Evolutionary conservation across 169 alveolate species (phyloP).

Genomic region (Eimeria falciformis): DNA sequence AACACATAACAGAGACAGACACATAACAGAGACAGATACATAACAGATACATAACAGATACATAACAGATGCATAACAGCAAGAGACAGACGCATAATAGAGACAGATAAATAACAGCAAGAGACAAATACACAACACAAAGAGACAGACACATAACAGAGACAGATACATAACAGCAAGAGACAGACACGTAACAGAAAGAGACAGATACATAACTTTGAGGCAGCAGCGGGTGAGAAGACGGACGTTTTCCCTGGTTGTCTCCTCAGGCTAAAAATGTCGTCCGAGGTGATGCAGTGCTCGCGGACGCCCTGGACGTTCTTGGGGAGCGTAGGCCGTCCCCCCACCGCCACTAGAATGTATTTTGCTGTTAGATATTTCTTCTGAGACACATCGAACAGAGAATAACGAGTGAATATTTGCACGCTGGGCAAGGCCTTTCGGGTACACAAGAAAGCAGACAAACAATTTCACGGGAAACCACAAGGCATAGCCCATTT

Average conservation of each 20-base stretch:
- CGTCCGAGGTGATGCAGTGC: conserved; percentile 97
- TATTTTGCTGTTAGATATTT: conserved; percentile 91
- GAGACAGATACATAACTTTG: not conserved
- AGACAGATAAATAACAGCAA: not conserved
- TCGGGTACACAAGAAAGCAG: not conserved
- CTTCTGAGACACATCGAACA: conserved; percentile 35
- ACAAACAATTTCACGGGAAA: not conserved
- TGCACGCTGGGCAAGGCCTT: not conserved
- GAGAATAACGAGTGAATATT: not conserved
- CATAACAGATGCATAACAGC: no score
- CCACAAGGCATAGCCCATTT: not conserved
- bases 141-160: not conserved
- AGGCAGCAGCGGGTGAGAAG: no score
- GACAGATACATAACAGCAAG: not conserved
- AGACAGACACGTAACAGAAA: not conserved
- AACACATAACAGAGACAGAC: no score
- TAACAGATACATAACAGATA: no score
- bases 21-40: no score
- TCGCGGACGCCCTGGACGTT: conserved; percentile 95
- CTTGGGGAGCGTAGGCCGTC: conserved; percentile 94
- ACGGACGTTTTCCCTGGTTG: conserved; percentile 94
- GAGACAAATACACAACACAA: not conserved
- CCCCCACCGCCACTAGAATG: conserved; percentile 96
- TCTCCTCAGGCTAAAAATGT: conserved; percentile 91
- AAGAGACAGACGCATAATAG: not conserved